These are phyloP conservation scores for Hypoxylon sp. DNA, from an alignment of 2,329 filamentous ascomycete species.

Conservation along the genomic window DNA sequence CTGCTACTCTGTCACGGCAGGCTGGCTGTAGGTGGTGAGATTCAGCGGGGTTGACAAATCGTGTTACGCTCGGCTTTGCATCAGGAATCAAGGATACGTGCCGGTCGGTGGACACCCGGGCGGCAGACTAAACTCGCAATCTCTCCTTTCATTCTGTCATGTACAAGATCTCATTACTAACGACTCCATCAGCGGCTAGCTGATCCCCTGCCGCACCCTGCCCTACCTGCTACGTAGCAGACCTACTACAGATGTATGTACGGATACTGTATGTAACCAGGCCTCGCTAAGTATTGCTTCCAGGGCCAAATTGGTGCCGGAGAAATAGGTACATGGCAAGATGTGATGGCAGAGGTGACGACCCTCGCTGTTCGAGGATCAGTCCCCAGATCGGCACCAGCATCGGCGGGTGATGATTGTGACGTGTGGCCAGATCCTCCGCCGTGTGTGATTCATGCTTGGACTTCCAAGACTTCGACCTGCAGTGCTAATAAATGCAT, in stretches of 20 bases:
- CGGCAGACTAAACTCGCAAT: conserved; percentile 35
- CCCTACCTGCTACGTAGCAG: too few species aligned
- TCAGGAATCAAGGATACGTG: conserved; percentile 32
- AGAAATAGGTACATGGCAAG: too few species aligned
- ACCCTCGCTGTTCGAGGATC: conserved; percentile 23
- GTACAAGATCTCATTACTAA: conserved; percentile 30
- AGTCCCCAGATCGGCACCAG: conserved; percentile 36
- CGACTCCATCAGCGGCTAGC: conserved; percentile 28
- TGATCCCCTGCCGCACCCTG: too few species aligned
- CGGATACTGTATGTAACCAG: too few species aligned
- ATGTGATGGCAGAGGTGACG: conserved; percentile 2
- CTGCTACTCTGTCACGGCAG: not conserved
- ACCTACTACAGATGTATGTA: too few species aligned
- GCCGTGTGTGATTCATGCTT: conserved; percentile 29
- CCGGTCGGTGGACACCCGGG: conserved; percentile 29
- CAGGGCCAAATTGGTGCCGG: too few species aligned
- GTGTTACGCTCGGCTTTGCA: conserved; percentile 32
- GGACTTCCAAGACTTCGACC: conserved; percentile 10
- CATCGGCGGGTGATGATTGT: conserved; percentile 32
- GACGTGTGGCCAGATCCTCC: conserved; percentile 27
- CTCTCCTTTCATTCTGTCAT: conserved; percentile 34
- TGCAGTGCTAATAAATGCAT: conserved; percentile 9
- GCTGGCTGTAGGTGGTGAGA: conserved; percentile 31
- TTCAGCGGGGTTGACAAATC: conserved; percentile 35
- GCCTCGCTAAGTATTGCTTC: too few species aligned